A percentile compares a stretch with the other conserved stretches of the same genome.
Conservation (phyloP, 1,139 yeast genomes). For the Kazachstania sp. region DNA sequence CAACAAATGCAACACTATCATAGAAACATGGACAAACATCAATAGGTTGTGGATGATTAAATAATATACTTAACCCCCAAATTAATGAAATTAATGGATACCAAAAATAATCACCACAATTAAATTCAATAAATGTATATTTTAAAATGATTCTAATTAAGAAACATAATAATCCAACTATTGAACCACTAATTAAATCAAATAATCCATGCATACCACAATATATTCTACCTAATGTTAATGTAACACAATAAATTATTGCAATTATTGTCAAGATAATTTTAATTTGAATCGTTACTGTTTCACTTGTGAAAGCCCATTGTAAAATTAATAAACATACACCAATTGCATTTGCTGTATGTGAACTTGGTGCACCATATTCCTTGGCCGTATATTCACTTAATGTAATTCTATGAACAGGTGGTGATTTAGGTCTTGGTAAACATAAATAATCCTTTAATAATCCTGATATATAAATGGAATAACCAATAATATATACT, state of each 20-base stretch:
- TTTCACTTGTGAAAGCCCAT: constrained; percentile 4
- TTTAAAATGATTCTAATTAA: constrained; percentile 33
- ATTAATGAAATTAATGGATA: constrained; percentile 37
- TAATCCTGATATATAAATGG: constrained; percentile 71
- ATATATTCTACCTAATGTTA: constrained; percentile 74
- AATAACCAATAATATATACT: constrained; percentile 70
- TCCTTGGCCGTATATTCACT: constrained; percentile 83
- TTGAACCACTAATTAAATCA: constrained; percentile 60
- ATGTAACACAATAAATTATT: constrained; percentile 49
- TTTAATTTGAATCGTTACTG: neutral
- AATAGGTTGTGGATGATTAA: constrained; percentile 73
- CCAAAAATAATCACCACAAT: constrained; percentile 23
- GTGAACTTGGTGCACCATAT: constrained; percentile 92
- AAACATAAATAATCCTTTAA: constrained; percentile 79
- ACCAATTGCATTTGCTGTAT: constrained; percentile 85
- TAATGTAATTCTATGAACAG: constrained; percentile 81
- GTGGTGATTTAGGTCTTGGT: constrained; percentile 91
- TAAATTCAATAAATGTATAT: constrained; percentile 9
- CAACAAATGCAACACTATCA: constrained; percentile 88
- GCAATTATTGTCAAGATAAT: constrained; percentile 10
- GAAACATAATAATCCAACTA: constrained; percentile 49
- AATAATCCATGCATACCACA: constrained; percentile 97
- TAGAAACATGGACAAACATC: constrained; percentile 96
- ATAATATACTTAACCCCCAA: constrained; percentile 43
- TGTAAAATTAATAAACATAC: constrained; percentile 38